Evolutionary conservation across 495 filamentous ascomycete species (phyloP), one percentile per base, ranked within the genome.

Genomic region (Tuber microsphaerosporum): DNA sequence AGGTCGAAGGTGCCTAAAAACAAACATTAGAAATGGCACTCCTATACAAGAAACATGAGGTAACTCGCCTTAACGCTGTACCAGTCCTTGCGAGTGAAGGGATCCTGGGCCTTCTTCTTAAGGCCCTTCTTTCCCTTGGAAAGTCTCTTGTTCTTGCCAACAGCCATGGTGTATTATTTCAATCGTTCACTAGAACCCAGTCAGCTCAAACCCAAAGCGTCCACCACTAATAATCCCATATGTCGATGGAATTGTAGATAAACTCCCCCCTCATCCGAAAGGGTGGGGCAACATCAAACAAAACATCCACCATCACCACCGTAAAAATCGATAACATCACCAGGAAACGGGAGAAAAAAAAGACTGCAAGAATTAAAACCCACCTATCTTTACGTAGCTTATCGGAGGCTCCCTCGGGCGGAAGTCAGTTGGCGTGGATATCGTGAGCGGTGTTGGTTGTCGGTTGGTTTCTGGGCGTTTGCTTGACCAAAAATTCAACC

Each of bases 51-150:
- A 88, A 97, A 97, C 74, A 93, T 93, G 73, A 93, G 92, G 76
- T 93, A 75, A 80, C 87, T 83, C 85, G 94, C 93, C 92, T 97
- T 98, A 86, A 99, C 90, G 79, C 91, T 92, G 88, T 93, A 99
- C 92, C 97, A 97, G 86, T 98, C 94, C 89, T 99, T 99, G 83
- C 94, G 91, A 84, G 94, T 88, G 88, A 99, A 99, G 81, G 95
- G 96, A 85, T 99, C 95, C 84, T 93, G 90, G 75, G 92, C 91
- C 87, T 92, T 94, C 95, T 99, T 99, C 93, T 99, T 99, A 84
- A 99, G 90, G 85, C 95, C 95, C 91, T 99, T 99, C 93, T 99
- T 99, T 88, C 95, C 96, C 89, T 99, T 99, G 72, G 95, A 98
- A 88, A 99, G 90, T 86, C 95, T 92, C 93, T 99, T 98, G 90